A percentile compares a stretch with the other conserved stretches of the same genome.
Conservation (phyloP, 1,284 basidiomycete species). For the Schizophyllum amplum region DNA sequence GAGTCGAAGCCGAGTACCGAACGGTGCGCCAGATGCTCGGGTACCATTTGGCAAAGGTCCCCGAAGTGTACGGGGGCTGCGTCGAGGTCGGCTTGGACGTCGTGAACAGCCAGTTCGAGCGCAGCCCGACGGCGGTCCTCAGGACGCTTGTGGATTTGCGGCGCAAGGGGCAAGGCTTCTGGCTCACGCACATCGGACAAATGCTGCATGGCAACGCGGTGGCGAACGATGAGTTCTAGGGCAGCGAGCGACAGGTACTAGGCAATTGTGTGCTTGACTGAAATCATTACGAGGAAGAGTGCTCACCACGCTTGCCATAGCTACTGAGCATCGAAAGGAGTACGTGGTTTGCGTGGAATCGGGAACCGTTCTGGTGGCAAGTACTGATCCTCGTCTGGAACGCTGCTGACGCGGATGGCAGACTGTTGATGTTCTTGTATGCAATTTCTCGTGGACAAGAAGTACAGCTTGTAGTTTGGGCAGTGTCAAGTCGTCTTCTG, state of each 20-base stretch:
- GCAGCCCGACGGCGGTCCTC: constrained; percentile 15
- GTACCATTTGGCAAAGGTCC: constrained; percentile 4
- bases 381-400: no score
- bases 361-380: no score
- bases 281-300: neutral
- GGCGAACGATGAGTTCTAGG: constrained; percentile 8
- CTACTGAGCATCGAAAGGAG: no score
- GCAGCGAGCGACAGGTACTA: no score
- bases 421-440: no score
- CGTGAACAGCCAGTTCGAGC: constrained; percentile 9
- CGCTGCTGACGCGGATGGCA: no score
- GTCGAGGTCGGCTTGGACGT: constrained; percentile 6
- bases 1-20: constrained; percentile 5
- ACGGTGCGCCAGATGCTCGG: constrained; percentile 8
- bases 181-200: constrained; percentile 17
- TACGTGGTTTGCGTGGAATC: no score
- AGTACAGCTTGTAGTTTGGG: no score
- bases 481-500: no score
- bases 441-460: no score
- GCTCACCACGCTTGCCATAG: neutral
- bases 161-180: constrained; percentile 17
- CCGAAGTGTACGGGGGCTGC: neutral
- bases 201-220: constrained; percentile 14
- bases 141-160: constrained; percentile 12
- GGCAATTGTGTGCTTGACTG: no score